phyloP scores from a whole-genome alignment of 2,329 filamentous ascomycete species.

The Cadophora sp. region DNA sequence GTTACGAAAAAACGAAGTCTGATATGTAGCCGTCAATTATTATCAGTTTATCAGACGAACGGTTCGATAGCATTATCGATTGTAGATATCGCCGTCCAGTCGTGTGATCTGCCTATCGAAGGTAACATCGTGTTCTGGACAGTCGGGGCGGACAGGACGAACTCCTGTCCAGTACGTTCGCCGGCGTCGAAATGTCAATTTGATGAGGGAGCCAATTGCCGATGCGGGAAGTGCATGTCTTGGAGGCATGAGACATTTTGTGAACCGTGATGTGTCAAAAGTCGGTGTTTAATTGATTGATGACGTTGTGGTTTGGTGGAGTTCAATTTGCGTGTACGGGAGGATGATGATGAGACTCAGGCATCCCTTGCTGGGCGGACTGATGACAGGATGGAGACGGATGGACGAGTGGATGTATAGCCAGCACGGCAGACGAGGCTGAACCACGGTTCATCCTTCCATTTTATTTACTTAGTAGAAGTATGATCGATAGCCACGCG shows the following conservation, averaged over 20 bases:
- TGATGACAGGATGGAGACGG: neutral
- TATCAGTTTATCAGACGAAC: neutral
- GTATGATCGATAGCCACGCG: neutral
- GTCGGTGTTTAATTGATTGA: neutral
- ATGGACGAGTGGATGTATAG: neutral
- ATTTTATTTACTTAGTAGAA: too few species aligned
- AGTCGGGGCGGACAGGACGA: too few species aligned
- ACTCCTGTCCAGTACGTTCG: too few species aligned
- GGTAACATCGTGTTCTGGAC: neutral
- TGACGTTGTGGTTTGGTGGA: neutral
- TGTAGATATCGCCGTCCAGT: neutral
- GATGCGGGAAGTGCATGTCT: neutral
- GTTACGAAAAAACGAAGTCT: neutral
- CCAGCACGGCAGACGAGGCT: neutral
- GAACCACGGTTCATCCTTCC: constrained; percentile 3
- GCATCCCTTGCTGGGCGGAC: neutral
- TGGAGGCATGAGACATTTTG: neutral
- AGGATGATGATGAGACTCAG: neutral
- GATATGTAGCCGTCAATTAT: neutral
- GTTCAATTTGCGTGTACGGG: neutral
- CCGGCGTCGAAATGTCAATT: neutral
- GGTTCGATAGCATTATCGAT: constrained; percentile 2
- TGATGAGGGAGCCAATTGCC: neutral
- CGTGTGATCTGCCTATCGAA: neutral
- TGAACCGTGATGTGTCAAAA: constrained; percentile 6